These are phyloP conservation scores for Hypholoma fasciculare DNA, from an alignment of 768 basidiomycete genomes.

Conservation along the genomic window DNA sequence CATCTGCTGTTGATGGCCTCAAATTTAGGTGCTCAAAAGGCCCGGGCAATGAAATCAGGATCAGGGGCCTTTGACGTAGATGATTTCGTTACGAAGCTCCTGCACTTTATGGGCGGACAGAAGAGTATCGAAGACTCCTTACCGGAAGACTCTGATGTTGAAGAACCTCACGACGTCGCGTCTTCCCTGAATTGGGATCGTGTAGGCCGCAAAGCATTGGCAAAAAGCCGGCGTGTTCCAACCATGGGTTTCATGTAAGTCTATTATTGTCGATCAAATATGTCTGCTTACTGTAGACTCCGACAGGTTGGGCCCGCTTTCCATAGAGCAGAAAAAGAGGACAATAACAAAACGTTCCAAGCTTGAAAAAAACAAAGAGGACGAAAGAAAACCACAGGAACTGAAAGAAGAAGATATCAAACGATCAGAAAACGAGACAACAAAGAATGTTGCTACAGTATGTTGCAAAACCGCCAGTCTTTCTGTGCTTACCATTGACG, in stretches of 20 bases:
- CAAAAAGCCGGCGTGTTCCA: constrained; percentile 76
- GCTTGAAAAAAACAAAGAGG: constrained; percentile 71
- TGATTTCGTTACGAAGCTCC: constrained; percentile 80
- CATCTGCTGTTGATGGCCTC: constrained; percentile 75
- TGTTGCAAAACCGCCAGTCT: constrained; percentile 20
- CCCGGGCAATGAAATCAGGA: constrained; percentile 89
- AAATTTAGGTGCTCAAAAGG: constrained; percentile 80
- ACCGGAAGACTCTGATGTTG: constrained; percentile 53
- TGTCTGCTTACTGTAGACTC: too few relatives aligned
- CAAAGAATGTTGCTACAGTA: constrained; percentile 79
- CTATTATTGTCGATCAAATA: background rate
- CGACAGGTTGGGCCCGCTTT: constrained; percentile 86
- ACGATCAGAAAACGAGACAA: constrained; percentile 85
- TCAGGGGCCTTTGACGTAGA: constrained; percentile 89
- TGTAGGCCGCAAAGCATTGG: constrained; percentile 82
- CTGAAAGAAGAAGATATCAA: constrained; percentile 81
- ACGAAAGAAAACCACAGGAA: constrained; percentile 74
- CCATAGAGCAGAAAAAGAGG: constrained; percentile 83
- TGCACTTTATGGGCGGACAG: constrained; percentile 75
- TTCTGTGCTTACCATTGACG: background rate
- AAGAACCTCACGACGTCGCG: constrained; percentile 45
- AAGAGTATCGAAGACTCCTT: constrained; percentile 42
- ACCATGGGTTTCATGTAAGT: constrained; percentile 87
- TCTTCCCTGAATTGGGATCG: constrained; percentile 75
- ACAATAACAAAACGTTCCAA: constrained; percentile 56